phyloP scores from a whole-genome alignment of 208 protist species.

The Crithidia fasciculata region DNA sequence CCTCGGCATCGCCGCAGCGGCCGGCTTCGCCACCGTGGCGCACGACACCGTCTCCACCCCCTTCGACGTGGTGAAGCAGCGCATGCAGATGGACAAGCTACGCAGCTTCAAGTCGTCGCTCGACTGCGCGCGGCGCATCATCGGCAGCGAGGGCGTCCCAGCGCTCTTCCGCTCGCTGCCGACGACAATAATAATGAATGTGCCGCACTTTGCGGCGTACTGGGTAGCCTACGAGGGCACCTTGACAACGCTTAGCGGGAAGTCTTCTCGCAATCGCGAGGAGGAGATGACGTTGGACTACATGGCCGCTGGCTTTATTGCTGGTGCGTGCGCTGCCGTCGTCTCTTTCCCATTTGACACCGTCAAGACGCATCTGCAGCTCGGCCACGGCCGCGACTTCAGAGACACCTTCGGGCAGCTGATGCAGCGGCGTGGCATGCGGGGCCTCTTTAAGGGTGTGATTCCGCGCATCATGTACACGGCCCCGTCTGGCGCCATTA shows the following conservation, averaged over 20 bases:
- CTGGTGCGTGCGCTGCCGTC: slow-evolving; percentile 82
- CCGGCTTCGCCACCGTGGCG: slow-evolving; percentile 71
- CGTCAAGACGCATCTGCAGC: slow-evolving; percentile 91
- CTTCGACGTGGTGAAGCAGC: slow-evolving; percentile 95
- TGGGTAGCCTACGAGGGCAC: slow-evolving; percentile 92
- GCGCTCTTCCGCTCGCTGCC: slow-evolving; percentile 88
- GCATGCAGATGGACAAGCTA: slow-evolving; percentile 89
- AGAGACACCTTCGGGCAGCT: slow-evolving; percentile 31
- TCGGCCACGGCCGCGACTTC: slow-evolving; percentile 49
- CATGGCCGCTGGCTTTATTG: slow-evolving; percentile 78
- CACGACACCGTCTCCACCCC: slow-evolving; percentile 94
- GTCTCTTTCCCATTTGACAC: slow-evolving; percentile 94
- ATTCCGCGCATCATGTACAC: slow-evolving; percentile 88
- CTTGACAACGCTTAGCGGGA: slow-evolving; percentile 39
- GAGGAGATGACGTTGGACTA: slow-evolving; percentile 64
- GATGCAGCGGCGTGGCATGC: slow-evolving; percentile 44
- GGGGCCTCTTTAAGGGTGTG: slow-evolving; percentile 79
- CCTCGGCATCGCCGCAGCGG: slow-evolving; percentile 51
- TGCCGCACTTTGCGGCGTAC: slow-evolving; percentile 92
- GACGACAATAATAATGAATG: slow-evolving; percentile 93
- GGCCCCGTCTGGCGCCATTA: slow-evolving; percentile 89
- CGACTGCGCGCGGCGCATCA: slow-evolving; percentile 51
- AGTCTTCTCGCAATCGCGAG: slow-evolving; percentile 45
- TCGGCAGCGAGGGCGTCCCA: slow-evolving; percentile 59
- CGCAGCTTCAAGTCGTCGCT: slow-evolving; percentile 58